Evolutionary conservation across 768 basidiomycete genomes (phyloP).

Genomic region (Hypsizygus marmoreus): DNA sequence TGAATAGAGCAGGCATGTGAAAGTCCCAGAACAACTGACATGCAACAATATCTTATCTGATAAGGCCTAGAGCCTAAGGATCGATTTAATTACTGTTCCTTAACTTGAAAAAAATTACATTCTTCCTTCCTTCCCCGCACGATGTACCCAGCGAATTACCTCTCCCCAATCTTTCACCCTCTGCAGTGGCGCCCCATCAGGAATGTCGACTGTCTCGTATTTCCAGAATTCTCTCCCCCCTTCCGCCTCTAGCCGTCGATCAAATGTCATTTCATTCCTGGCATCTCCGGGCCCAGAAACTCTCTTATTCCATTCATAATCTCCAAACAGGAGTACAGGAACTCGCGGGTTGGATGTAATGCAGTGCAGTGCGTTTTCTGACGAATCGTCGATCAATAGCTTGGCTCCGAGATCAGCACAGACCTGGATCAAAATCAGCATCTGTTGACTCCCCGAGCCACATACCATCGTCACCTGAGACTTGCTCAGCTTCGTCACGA

Average conservation of each 20-base stretch:
- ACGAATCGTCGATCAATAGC: conserved; percentile 77
- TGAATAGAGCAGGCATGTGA: conserved; percentile 7
- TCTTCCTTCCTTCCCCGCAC: conserved; percentile 25
- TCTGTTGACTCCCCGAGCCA: neutral
- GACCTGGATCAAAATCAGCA: conserved; percentile 40
- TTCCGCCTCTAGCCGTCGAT: conserved; percentile 46
- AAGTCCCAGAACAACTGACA: neutral
- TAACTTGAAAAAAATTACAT: too few species aligned
- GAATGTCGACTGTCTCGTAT: conserved; percentile 51
- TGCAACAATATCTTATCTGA: conserved; percentile 13
- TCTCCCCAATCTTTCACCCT: conserved; percentile 68
- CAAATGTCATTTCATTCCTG: conserved; percentile 55
- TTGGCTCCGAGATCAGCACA: conserved; percentile 64
- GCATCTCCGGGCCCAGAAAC: conserved; percentile 47
- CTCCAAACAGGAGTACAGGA: conserved; percentile 71
- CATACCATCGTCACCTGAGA: conserved; percentile 49
- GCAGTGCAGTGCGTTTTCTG: conserved; percentile 74
- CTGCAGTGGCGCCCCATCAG: conserved; percentile 46
- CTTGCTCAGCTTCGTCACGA: conserved; percentile 64
- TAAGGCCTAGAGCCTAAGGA: too few species aligned
- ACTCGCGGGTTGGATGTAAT: conserved; percentile 48
- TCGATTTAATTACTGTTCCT: too few species aligned
- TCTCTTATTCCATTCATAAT: conserved; percentile 76
- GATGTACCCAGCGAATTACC: conserved; percentile 50
- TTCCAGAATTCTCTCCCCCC: conserved; percentile 59